Percentiles rank a stretch among this genome's conserved stretches.
Conservation (phyloP, 192 early-diverging fungal genomes). For the Backusella tuberculispora region DNA sequence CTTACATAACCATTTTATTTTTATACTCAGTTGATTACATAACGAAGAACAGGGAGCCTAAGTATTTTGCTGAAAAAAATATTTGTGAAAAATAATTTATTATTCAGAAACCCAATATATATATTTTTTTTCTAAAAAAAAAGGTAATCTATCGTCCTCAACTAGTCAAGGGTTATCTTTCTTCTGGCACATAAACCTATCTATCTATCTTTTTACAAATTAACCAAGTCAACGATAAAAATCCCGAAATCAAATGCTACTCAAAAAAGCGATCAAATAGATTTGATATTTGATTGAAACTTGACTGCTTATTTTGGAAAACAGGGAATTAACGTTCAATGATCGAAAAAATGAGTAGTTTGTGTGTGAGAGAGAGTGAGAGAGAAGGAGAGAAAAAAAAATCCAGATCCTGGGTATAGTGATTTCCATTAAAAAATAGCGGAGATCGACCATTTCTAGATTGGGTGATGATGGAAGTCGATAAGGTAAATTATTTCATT, state of each 20-base stretch:
- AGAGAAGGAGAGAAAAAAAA: too few species aligned
- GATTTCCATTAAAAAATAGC: too few species aligned
- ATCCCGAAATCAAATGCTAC: too few species aligned
- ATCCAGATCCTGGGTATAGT: too few species aligned
- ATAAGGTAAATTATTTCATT: too few species aligned
- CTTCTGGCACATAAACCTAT: too few species aligned
- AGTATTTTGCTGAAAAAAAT: background rate
- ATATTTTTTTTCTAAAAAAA: background rate
- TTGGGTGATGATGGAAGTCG: too few species aligned
- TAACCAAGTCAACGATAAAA: background rate
- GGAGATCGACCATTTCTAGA: too few species aligned
- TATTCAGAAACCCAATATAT: background rate
- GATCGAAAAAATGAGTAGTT: too few species aligned
- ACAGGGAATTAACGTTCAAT: background rate
- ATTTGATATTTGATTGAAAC: background rate
- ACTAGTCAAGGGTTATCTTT: background rate
- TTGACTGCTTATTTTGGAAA: background rate
- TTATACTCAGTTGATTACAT: background rate
- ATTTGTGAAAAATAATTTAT: background rate
- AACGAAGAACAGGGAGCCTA: background rate
- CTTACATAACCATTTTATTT: background rate
- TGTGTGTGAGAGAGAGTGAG: too few species aligned
- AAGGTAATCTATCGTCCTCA: background rate
- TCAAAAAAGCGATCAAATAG: background rate
- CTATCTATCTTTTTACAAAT: too few species aligned